These are phyloP conservation scores for Diplodia sapinea DNA, from an alignment of 2,329 filamentous ascomycete genomes.

Conservation along the genomic window DNA sequence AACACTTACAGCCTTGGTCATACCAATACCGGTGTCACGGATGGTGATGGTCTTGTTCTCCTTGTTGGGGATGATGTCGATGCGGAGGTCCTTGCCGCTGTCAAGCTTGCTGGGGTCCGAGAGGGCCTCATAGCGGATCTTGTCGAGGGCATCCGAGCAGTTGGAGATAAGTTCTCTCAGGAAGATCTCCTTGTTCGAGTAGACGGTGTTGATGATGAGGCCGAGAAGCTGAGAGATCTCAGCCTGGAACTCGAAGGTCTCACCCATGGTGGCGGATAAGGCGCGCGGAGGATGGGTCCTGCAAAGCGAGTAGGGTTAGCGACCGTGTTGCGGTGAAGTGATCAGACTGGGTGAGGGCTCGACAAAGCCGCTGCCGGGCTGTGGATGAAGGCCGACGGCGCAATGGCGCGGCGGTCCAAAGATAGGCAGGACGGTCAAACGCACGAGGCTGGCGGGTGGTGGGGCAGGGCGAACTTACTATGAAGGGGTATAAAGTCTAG, in stretches of 20 bases:
- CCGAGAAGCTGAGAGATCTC: conserved; percentile 99
- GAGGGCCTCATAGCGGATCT: conserved; percentile 98
- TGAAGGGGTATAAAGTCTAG: conserved; percentile 29
- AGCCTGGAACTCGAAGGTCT: conserved; percentile 99
- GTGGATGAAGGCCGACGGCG: background rate
- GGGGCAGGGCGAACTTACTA: conserved; percentile 28
- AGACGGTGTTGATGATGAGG: conserved; percentile 99
- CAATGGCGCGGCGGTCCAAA: conserved; percentile 16
- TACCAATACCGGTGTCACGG: conserved; percentile 97
- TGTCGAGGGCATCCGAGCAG: conserved; percentile 98
- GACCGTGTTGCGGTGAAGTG: background rate
- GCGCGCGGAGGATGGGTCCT: conserved; percentile 20
- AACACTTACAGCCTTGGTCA: conserved; percentile 96
- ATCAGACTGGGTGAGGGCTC: background rate
- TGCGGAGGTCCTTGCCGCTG: conserved; percentile 94
- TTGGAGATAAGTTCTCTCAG: conserved; percentile 98
- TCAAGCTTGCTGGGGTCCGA: conserved; percentile 98
- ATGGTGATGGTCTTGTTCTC: conserved; percentile 97
- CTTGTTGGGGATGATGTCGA: conserved; percentile 99
- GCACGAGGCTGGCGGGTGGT: conserved; percentile 14
- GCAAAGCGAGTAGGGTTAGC: conserved; percentile 1
- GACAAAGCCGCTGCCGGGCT: background rate
- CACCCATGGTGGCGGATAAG: conserved; percentile 44
- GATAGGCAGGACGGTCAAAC: conserved; percentile 3
- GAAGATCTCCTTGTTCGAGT: conserved; percentile 99